Base-by-base conservation (phyloP, 2,329 filamentous ascomycete genomes). In the Cladosporium austrohemisphaericum region DNA sequence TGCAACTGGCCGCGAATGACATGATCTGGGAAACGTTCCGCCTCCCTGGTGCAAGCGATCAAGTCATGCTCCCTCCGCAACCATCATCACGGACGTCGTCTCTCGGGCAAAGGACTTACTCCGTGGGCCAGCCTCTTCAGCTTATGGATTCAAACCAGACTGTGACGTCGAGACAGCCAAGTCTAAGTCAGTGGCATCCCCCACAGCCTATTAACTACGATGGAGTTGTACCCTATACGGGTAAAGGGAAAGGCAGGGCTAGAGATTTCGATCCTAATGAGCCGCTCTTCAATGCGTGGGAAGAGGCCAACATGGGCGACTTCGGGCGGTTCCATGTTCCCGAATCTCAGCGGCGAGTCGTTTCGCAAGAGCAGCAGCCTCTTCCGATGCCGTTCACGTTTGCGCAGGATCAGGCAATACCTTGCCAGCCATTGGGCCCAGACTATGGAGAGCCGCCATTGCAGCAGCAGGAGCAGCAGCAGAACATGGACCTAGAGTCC, bases 1-100 rank as follows among this genome's bases (percentile, higher is more conserved):
- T 50, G 47, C 47, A 50, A 20, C 37, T 43, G 13, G 47, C 47
- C 8, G 47, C 47, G 8, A 38, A 50, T 14, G 18, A n/a, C 2
- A 50, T 50, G 22, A 14, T 50, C 6, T 43, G 37, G 38, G 47
- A 50, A 22, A 50, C 47, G n/a, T 50, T 50, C 16, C 16, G 22
- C 7, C n/a, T 41, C 6, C 47, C 47, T 10, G 47, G 47, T n/a
- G 14, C 38, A n/a, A 36, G 29, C 11, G 22, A 35, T 2, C 47
- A 35, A 22, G 33, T 29, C 18, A 47, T 47, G 44, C 33, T 47
- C 14, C 44, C 44, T 23, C 44, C 44, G 13, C 44, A 38, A 6
- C 33, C 44, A 5, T 20, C 16, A 9, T 41, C 38, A 5, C 10
- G 38, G 4, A n/a, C 23, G 16, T 14, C 18, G 6, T 18, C 26